Conservation (phyloP, 352 stramenopile genomes). For the Globisporangium apiculatum region DNA sequence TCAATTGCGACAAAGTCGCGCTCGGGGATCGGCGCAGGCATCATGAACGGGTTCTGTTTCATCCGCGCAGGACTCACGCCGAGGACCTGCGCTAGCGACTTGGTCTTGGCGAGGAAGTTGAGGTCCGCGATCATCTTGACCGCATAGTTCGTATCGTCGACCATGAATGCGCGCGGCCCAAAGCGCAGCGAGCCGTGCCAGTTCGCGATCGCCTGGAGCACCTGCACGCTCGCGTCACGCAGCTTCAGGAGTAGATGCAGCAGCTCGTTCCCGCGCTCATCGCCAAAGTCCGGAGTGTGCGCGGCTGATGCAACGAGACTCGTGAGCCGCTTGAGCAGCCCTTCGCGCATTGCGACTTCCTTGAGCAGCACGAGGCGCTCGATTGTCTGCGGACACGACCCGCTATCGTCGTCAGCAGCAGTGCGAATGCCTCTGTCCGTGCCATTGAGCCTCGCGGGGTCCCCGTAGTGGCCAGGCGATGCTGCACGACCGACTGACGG, state of each 20-base stretch:
- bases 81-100: conserved; percentile 36
- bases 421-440: not conserved
- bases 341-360: conserved; percentile 51
- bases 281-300: conserved; percentile 21
- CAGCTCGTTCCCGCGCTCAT: conserved; percentile 42
- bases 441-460: not conserved
- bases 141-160: conserved; percentile 58
- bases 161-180: conserved; percentile 29
- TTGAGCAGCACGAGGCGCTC: conserved; percentile 45
- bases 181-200: conserved; percentile 36
- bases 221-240: conserved; percentile 43
- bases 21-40: conserved; percentile 56
- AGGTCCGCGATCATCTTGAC: conserved; percentile 70
- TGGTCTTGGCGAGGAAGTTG: conserved; percentile 61
- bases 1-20: conserved; percentile 37
- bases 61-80: conserved; percentile 48
- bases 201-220: conserved; percentile 42
- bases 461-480: not conserved
- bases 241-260: conserved; percentile 61
- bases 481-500: conserved; percentile 7
- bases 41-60: conserved; percentile 84
- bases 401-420: not conserved
- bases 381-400: conserved; percentile 5
- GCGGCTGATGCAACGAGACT: conserved; percentile 20
- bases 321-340: conserved; percentile 44